Conservation (phyloP, 2,329 filamentous ascomycete genomes). For the Laburnicola sp. region DNA sequence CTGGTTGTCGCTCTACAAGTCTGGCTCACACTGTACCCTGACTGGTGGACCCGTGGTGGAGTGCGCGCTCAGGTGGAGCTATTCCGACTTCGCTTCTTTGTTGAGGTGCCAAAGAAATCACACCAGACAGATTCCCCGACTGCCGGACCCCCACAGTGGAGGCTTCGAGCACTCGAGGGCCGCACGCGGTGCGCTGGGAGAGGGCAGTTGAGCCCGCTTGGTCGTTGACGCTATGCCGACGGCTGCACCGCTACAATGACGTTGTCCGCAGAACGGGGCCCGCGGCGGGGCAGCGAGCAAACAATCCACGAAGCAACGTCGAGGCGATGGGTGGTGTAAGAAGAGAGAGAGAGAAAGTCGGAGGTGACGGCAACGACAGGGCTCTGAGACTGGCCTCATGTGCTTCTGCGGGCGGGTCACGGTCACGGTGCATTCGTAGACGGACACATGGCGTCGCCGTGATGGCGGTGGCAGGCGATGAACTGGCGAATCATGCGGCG, state of each 20-base stretch:
- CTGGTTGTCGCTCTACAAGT: not conserved
- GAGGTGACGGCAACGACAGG: not conserved
- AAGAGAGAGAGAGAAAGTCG: constrained; percentile 9
- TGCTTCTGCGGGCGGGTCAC: not conserved
- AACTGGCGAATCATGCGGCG: constrained; percentile 32
- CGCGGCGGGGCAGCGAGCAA: constrained; percentile 6
- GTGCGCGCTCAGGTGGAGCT: constrained; percentile 35
- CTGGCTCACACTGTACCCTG: constrained; percentile 17
- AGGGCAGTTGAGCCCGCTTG: constrained; percentile 13
- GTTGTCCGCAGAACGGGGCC: constrained; percentile 6
- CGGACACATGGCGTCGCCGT: constrained; percentile 29
- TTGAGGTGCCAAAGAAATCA: constrained; percentile 6
- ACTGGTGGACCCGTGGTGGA: constrained; percentile 17
- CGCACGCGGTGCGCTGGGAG: constrained; percentile 15
- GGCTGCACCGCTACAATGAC: constrained; percentile 12
- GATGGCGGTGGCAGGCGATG: constrained; percentile 27
- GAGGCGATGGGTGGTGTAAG: not conserved
- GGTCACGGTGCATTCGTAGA: constrained; percentile 14
- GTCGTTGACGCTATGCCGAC: constrained; percentile 16
- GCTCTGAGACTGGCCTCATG: constrained; percentile 5
- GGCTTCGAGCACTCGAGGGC: constrained; percentile 9
- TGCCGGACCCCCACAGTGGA: not conserved
- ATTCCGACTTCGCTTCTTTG: constrained; percentile 39
- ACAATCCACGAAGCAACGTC: not conserved
- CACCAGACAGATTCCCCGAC: not conserved